Conservation (phyloP, 108 stramenopile species). For the Skeletonema menzelii region DNA sequence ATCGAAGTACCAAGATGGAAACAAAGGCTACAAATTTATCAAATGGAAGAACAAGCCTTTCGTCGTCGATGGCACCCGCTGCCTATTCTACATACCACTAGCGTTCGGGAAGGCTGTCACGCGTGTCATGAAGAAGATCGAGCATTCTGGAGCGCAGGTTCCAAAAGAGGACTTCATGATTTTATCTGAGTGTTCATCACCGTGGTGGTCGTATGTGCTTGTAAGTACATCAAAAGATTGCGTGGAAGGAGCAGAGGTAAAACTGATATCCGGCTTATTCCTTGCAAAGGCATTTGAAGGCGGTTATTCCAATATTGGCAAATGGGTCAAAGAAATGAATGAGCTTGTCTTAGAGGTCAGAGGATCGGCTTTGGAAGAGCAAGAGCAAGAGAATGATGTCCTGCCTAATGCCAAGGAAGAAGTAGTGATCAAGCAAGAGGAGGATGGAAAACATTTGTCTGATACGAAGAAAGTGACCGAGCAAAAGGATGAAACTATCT, state of each 20-base stretch:
- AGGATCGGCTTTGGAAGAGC: not conserved
- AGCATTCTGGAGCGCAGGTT: conserved; percentile 1
- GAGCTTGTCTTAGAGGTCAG: conserved; percentile 1
- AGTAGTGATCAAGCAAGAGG: too few species aligned
- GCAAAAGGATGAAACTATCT: conserved; percentile 4
- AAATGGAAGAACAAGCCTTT: conserved; percentile 38
- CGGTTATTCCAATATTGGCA: conserved; percentile 21
- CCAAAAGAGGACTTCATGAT: conserved; percentile 23
- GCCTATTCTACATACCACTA: conserved; percentile 22
- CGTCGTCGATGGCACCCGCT: conserved; percentile 26
- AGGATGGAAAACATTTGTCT: too few species aligned
- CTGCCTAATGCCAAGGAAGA: too few species aligned
- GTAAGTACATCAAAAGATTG: conserved; percentile 17
- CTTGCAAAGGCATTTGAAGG: conserved; percentile 40
- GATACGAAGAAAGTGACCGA: too few species aligned
- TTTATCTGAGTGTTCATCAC: conserved; percentile 22
- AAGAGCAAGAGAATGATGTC: not conserved
- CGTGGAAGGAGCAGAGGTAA: conserved; percentile 17
- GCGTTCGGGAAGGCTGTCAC: conserved; percentile 13
- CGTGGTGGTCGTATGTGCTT: conserved; percentile 30
- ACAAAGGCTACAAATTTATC: conserved; percentile 23
- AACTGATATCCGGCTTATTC: conserved; percentile 21
- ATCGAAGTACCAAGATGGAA: conserved; percentile 6
- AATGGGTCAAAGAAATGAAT: conserved; percentile 26
- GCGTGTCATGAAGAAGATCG: conserved; percentile 16